Percentiles rank a stretch among this genome's conserved stretches.
These are phyloP conservation scores for Pleodorina starrii DNA, from an alignment of 139 green algal genomes.

Conservation along the genomic window DNA sequence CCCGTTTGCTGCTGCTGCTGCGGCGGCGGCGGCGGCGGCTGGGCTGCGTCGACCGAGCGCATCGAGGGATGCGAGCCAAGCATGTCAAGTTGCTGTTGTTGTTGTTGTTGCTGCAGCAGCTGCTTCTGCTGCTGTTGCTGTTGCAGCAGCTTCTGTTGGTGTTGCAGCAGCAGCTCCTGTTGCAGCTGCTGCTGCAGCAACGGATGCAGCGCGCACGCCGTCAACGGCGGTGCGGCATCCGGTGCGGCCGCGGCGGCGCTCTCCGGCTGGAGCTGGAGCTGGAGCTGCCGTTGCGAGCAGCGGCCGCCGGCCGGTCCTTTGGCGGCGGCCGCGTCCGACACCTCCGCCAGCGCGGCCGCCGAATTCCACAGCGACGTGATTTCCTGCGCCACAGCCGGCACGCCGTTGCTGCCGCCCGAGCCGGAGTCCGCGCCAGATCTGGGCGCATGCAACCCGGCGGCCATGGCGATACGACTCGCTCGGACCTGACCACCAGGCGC, in stretches of 20 bases:
- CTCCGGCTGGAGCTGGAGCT: background rate
- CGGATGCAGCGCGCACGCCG: conserved; percentile 10
- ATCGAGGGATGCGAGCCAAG: too few species aligned
- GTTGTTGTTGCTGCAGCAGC: background rate
- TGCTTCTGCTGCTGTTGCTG: background rate
- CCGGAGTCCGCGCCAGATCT: too few species aligned
- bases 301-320: background rate
- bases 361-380: background rate
- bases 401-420: background rate
- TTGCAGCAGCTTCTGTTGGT: background rate
- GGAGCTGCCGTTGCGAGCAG: background rate
- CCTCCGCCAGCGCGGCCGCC: background rate
- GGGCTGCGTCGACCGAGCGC: too few species aligned
- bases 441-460: background rate
- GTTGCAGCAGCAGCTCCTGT: background rate
- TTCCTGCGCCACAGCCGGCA: background rate
- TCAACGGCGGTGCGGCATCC: background rate
- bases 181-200: conserved; percentile 39
- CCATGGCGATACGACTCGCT: background rate
- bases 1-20: background rate
- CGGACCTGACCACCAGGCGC: background rate
- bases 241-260: background rate
- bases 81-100: background rate
- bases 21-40: too few species aligned
- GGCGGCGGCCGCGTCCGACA: background rate